These are phyloP conservation scores for Raffaelea ambrosiae DNA, from an alignment of 2,329 filamentous ascomycete species.

Conservation along the genomic window DNA sequence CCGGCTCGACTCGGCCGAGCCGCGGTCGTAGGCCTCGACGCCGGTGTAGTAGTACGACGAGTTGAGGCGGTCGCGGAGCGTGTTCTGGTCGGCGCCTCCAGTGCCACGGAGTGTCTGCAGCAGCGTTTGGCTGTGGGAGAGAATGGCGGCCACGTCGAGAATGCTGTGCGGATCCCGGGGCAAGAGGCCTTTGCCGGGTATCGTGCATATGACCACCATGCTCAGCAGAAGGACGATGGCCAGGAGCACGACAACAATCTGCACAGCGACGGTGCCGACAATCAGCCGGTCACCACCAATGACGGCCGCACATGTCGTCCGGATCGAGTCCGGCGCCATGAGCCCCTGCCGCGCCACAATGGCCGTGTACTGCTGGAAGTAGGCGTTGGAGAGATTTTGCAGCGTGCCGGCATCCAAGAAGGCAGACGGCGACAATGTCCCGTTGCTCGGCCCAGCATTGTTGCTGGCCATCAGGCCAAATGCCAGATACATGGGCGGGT, in stretches of 20 bases:
- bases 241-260: slow-evolving; percentile 21
- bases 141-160: slow-evolving; percentile 24
- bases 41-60: slow-evolving; percentile 22
- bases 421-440: slow-evolving; percentile 15
- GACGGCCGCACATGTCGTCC: slow-evolving; percentile 16
- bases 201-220: slow-evolving; percentile 13
- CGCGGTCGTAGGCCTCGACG: slow-evolving; percentile 24
- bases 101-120: slow-evolving; percentile 25
- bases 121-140: slow-evolving; percentile 26
- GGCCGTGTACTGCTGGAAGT: slow-evolving; percentile 25
- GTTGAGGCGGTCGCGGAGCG: slow-evolving; percentile 18
- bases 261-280: slow-evolving; percentile 20
- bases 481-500: slow-evolving; percentile 24
- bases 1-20: slow-evolving; percentile 13
- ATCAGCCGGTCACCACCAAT: slow-evolving; percentile 22
- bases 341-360: slow-evolving; percentile 22
- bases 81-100: slow-evolving; percentile 21
- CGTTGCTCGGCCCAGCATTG: slow-evolving; percentile 10
- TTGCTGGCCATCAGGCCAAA: slow-evolving; percentile 18
- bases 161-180: slow-evolving; percentile 25
- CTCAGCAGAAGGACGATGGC: slow-evolving; percentile 18
- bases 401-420: slow-evolving; percentile 18
- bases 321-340: slow-evolving; percentile 16
- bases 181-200: slow-evolving; percentile 24
- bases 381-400: slow-evolving; percentile 18